Conservation (phyloP, 352 stramenopile genomes). For the Phytophthora colocasiae region DNA sequence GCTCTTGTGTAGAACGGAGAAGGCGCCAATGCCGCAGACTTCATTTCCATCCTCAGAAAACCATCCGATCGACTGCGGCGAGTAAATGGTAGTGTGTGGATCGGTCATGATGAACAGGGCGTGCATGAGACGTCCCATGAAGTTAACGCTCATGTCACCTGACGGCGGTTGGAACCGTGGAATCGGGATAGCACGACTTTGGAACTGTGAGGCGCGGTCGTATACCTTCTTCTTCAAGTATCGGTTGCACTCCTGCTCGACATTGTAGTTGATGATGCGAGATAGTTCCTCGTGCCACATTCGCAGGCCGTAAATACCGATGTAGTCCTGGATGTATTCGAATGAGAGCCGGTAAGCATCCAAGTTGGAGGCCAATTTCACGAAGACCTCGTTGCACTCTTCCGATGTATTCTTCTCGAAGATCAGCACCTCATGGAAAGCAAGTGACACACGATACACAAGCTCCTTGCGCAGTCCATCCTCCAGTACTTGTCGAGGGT, state of each 20-base stretch:
- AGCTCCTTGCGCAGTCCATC: constrained; percentile 95
- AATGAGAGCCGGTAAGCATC: constrained; percentile 93
- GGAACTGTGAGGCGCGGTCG: constrained; percentile 90
- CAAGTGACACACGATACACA: constrained; percentile 89
- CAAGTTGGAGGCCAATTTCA: constrained; percentile 83
- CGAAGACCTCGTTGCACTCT: constrained; percentile 88
- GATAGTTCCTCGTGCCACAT: constrained; percentile 97
- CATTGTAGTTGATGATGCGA: constrained; percentile 96
- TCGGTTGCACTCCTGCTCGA: constrained; percentile 96
- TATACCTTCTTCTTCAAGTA: constrained; percentile 96
- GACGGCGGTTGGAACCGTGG: constrained; percentile 89
- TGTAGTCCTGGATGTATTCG: constrained; percentile 97
- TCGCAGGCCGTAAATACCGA: constrained; percentile 93
- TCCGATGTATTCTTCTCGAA: constrained; percentile 88
- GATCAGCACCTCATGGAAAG: constrained; percentile 88
- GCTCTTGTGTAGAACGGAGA: constrained; percentile 91
- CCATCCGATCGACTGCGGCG: constrained; percentile 93
- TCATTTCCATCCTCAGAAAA: constrained; percentile 87
- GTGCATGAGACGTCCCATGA: constrained; percentile 94
- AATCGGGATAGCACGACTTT: constrained; percentile 93
- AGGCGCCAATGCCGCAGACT: constrained; percentile 91
- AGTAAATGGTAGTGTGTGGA: constrained; percentile 91
- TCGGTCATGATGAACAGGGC: constrained; percentile 95
- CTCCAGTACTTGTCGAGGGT: constrained; percentile 93
- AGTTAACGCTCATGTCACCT: constrained; percentile 90